Base-by-base conservation (phyloP, 2,329 filamentous ascomycete species). In the Ceratocystis eucalypticola region DNA sequence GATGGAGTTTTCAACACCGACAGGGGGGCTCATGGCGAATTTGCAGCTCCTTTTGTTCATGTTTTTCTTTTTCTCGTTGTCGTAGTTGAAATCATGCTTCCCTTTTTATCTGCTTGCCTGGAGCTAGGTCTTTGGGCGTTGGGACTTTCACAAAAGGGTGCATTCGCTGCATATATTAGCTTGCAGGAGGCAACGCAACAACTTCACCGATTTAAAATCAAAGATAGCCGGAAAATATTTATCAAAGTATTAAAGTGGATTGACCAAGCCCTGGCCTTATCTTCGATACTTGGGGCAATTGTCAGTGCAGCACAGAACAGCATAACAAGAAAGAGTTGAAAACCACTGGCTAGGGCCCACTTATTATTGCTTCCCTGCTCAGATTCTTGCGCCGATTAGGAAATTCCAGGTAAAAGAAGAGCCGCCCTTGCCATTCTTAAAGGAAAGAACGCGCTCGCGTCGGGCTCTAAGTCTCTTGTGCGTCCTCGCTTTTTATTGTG, bases 381-480 rank as follows among this genome's bases (percentile, higher is more conserved):
- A 53, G 48, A 50, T 65, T 64, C 55, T 67, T 67, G 66, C 66
- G 66, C 66, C 50, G 48, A 65, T 50, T 59, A 30, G 22, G 44
- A 67, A 64, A 50, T 46, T 30, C 62, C 62, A 64, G 61, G 25
- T 62, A 20, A 33, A 33, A 17, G 17, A 59, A 33, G 33, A 8
- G 17, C 28, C 25, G 53, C 53, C 25, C 53, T 59, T 30, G 53
- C 53, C 25, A 37, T 59, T 59, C 28, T 59, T 53, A 41, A 30
- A 64, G 55, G 44, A 50, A 44, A 64, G 55, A 55, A 67, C 66
- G 66, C 66, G 66, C 62, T 67, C 66, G 62, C 66, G 66, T 61
- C 41, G 25, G 46, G 12, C 6, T 63, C 48, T 59, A 59, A 63
- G 33, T 20, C 20, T 50, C 61, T 48, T 33, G 41, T 48, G 25